Conservation (phyloP, 352 stramenopile genomes). For the Globisporangium polare region DNA sequence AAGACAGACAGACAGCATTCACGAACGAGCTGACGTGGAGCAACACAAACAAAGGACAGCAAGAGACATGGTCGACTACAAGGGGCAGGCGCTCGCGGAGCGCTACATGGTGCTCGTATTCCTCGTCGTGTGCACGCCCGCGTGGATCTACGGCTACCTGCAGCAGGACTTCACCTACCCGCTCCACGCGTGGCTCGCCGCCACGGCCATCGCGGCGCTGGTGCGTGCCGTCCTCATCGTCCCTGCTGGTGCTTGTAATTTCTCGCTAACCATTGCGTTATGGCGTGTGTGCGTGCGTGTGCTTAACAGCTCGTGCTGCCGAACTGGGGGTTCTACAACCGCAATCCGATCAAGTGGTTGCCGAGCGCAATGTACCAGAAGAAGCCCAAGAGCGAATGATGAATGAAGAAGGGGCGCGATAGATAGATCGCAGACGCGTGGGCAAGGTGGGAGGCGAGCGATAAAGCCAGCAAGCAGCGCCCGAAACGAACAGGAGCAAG, state of each 20-base stretch:
- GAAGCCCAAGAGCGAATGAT: conserved; percentile 35
- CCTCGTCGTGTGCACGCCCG: conserved; percentile 67
- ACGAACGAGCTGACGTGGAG: conserved; percentile 10
- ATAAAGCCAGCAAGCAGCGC: too few relatives aligned
- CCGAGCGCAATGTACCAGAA: conserved; percentile 74
- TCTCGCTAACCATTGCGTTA: not conserved
- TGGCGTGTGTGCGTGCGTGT: not conserved
- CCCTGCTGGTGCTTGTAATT: not conserved
- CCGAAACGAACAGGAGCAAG: not conserved
- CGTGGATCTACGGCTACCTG: conserved; percentile 82
- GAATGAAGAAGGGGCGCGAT: conserved; percentile 11
- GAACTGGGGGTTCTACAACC: conserved; percentile 85
- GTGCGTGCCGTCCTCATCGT: conserved; percentile 22
- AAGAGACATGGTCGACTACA: conserved; percentile 81
- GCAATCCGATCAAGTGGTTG: conserved; percentile 78
- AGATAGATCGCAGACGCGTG: not conserved
- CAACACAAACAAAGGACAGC: not conserved
- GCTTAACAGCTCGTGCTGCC: conserved; percentile 54
- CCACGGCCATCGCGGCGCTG: conserved; percentile 53
- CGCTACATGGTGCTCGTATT: conserved; percentile 62
- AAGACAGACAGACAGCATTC: conserved; percentile 5
- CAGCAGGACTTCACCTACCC: conserved; percentile 82
- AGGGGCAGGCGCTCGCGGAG: conserved; percentile 71
- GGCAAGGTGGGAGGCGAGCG: not conserved
- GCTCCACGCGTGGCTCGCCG: conserved; percentile 63